These are phyloP conservation scores for Vairimorpha ceranae DNA, from an alignment of 371 early-diverging fungal genomes.

Conservation along the genomic window DNA sequence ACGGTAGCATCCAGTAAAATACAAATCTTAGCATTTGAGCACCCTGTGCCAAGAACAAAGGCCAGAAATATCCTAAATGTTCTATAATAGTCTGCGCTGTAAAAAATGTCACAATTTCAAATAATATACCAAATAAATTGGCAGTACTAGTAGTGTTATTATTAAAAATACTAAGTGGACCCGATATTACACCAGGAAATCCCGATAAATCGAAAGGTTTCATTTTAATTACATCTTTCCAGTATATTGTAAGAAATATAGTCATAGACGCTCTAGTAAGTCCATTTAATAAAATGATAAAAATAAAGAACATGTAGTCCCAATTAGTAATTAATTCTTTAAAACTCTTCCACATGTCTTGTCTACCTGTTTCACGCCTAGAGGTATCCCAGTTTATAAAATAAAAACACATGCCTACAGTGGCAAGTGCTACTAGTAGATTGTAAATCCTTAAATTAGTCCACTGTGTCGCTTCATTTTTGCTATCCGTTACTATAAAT, in stretches of 20 bases:
- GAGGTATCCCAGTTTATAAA: constrained; percentile 20
- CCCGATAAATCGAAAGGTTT: constrained; percentile 41
- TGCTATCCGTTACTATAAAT: constrained; percentile 9
- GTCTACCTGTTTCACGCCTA: not conserved
- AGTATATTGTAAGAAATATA: constrained; percentile 59
- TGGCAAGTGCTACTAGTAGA: constrained; percentile 23
- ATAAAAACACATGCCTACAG: constrained; percentile 19
- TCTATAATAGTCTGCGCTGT: constrained; percentile 40
- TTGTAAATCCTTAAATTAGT: constrained; percentile 48
- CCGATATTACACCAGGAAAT: constrained; percentile 35
- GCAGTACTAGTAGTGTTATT: constrained; percentile 57
- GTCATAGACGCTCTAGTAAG: constrained; percentile 62
- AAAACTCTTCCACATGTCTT: constrained; percentile 35
- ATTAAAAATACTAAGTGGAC: constrained; percentile 42
- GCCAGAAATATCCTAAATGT: constrained; percentile 61
- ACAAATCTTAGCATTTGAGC: constrained; percentile 57
- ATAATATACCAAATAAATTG: constrained; percentile 58
- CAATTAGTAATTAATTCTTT: constrained; percentile 50
- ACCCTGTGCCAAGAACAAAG: constrained; percentile 62
- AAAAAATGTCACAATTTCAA: constrained; percentile 62
- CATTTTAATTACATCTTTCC: constrained; percentile 52
- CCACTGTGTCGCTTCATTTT: constrained; percentile 32
- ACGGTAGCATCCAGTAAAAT: constrained; percentile 47
- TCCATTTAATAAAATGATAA: constrained; percentile 64
- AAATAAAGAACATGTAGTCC: constrained; percentile 62